Evolutionary conservation across 768 basidiomycete species (phyloP).

Genomic region (Boletus patriciae): DNA sequence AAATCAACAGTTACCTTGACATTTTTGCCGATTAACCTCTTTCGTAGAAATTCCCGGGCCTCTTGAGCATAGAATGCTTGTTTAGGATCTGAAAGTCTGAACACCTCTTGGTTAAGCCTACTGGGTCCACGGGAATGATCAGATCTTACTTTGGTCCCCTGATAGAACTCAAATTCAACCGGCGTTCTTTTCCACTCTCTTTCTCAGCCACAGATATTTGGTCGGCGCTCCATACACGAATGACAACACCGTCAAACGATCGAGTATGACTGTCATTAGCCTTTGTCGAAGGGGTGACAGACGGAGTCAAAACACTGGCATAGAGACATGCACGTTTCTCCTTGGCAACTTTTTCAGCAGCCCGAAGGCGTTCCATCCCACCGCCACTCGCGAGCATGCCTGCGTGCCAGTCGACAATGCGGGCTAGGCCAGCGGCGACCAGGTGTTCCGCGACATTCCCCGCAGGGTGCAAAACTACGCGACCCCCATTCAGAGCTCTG

Average conservation of each 20-base stretch:
- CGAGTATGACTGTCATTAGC: conserved; percentile 45
- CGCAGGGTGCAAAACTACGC: conserved; percentile 78
- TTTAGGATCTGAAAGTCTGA: conserved; percentile 79
- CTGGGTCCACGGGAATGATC: neutral
- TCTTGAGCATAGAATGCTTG: conserved; percentile 88
- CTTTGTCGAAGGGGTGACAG: conserved; percentile 41
- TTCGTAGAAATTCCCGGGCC: conserved; percentile 89
- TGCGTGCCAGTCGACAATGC: conserved; percentile 96
- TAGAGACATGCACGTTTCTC: conserved; percentile 72
- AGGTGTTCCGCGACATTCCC: conserved; percentile 94
- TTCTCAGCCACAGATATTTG: conserved; percentile 81
- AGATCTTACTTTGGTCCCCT: conserved; percentile 72
- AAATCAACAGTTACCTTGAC: conserved; percentile 88
- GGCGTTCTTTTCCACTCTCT: conserved; percentile 70
- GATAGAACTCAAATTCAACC: conserved; percentile 86
- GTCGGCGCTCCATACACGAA: conserved; percentile 90
- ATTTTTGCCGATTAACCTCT: conserved; percentile 87
- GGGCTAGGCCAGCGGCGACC: conserved; percentile 80
- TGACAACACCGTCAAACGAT: conserved; percentile 78
- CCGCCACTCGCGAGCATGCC: conserved; percentile 85
- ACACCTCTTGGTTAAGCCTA: conserved; percentile 3
- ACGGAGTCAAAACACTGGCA: conserved; percentile 48
- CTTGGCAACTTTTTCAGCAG: conserved; percentile 79
- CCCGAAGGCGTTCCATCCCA: conserved; percentile 84
- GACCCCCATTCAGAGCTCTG: neutral